Percentiles rank a stretch among this genome's conserved stretches.
Evolutionary conservation across 768 basidiomycete genomes (phyloP).

Genomic region (Auriculariales sp.): DNA sequence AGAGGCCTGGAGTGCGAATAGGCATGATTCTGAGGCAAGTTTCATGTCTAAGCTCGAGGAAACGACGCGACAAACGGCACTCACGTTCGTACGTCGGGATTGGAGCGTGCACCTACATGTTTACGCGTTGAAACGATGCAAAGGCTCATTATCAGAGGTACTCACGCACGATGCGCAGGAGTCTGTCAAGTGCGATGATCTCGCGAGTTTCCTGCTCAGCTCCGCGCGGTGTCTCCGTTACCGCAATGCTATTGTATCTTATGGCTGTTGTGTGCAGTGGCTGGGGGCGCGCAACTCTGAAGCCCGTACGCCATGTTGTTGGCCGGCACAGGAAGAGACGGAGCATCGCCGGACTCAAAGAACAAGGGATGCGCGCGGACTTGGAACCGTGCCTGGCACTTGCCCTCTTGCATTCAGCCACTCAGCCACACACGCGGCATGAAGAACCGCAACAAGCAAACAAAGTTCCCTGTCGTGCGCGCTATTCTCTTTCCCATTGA

Average conservation of each 20-base stretch:
- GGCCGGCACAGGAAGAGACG: no score
- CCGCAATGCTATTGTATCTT: no score
- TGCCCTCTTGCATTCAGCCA: no score
- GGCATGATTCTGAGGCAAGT: constrained; percentile 33
- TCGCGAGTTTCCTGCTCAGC: constrained; percentile 39
- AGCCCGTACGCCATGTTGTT: no score
- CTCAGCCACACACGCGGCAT: constrained; percentile 30
- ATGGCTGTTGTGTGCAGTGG: no score
- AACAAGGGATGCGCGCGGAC: no score
- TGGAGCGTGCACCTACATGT: constrained; percentile 29
- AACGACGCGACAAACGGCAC: constrained; percentile 2
- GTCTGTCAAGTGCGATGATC: constrained; percentile 39
- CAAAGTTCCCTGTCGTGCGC: constrained; percentile 81
- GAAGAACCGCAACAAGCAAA: constrained; percentile 87
- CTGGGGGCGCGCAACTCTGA: no score
- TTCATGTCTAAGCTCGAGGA: constrained; percentile 4
- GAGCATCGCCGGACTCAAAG: no score
- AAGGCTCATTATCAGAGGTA: constrained; percentile 8
- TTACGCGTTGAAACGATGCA: background rate
- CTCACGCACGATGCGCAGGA: constrained; percentile 45
- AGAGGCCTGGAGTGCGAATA: constrained; percentile 33
- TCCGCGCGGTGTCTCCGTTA: background rate
- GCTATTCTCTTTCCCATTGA: background rate
- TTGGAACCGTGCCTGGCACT: no score
- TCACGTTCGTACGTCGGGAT: constrained; percentile 40